phyloP scores from a whole-genome alignment of 2,329 filamentous ascomycete species.

The Didymella lethalis region DNA sequence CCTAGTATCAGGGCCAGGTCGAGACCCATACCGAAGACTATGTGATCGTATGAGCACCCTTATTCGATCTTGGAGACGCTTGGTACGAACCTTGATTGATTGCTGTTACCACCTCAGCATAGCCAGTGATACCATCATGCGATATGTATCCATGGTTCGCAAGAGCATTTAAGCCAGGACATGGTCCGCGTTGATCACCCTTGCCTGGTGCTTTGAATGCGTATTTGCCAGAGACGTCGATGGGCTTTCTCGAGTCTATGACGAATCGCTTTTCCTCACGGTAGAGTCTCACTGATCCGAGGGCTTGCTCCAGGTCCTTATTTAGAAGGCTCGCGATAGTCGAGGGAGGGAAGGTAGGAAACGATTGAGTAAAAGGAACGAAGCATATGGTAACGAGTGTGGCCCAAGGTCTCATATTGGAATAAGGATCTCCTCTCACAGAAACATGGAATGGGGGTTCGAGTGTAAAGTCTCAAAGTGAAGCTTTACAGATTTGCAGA shows the following conservation, averaged over 20 bases:
- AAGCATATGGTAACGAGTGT: constrained; percentile 23
- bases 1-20: constrained; percentile 52
- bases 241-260: constrained; percentile 40
- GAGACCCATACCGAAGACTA: constrained; percentile 56
- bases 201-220: constrained; percentile 47
- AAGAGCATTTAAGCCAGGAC: constrained; percentile 53
- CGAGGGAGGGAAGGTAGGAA: constrained; percentile 22
- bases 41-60: neutral
- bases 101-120: constrained; percentile 53
- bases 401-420: constrained; percentile 27
- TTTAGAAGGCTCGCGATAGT: constrained; percentile 19
- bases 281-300: constrained; percentile 23
- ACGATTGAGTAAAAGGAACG: constrained; percentile 20
- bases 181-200: constrained; percentile 54
- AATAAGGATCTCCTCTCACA: neutral
- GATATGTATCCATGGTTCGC: constrained; percentile 50
- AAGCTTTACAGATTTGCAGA: neutral
- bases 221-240: constrained; percentile 27
- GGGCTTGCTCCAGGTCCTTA: constrained; percentile 24
- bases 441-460: neutral
- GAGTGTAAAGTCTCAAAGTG: neutral
- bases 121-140: constrained; percentile 51
- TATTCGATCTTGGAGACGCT: neutral
- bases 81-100: constrained; percentile 52
- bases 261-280: constrained; percentile 24